Evolutionary conservation across 768 basidiomycete genomes (phyloP).

Genomic region (Mycena kentingensis): DNA sequence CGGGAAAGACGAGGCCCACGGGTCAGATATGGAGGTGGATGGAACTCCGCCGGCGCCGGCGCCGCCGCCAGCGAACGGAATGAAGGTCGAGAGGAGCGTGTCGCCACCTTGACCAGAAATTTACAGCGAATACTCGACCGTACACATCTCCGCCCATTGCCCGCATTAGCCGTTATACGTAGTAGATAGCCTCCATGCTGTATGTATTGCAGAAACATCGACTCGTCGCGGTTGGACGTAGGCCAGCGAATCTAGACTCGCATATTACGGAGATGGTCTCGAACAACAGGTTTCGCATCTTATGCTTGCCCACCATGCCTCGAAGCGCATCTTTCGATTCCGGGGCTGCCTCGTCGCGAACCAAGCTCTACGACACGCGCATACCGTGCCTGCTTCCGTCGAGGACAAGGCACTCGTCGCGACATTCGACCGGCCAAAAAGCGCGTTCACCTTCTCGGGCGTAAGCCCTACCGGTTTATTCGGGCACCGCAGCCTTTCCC

Average conservation of each 20-base stretch:
- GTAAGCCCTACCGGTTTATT: slow-evolving; percentile 89
- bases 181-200: too few relatives aligned
- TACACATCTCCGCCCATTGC: too few relatives aligned
- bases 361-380: slow-evolving; percentile 27
- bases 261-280: neutral
- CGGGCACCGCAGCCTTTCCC: slow-evolving; percentile 69
- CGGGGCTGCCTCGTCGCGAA: slow-evolving; percentile 44
- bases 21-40: slow-evolving; percentile 17
- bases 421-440: slow-evolving; percentile 70
- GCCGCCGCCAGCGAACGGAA: too few relatives aligned
- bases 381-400: slow-evolving; percentile 56
- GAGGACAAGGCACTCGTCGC: slow-evolving; percentile 69
- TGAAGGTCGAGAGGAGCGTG: too few relatives aligned
- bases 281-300: slow-evolving; percentile 13
- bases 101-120: too few relatives aligned
- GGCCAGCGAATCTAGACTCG: too few relatives aligned
- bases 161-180: too few relatives aligned
- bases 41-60: slow-evolving; percentile 19
- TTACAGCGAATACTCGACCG: too few relatives aligned
- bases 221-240: too few relatives aligned
- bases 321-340: slow-evolving; percentile 39
- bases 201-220: too few relatives aligned
- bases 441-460: slow-evolving; percentile 41
- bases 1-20: too few relatives aligned
- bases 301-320: slow-evolving; percentile 49